phyloP scores from a whole-genome alignment of 2,329 filamentous ascomycete genomes.

The Trichoderma guizhouense region DNA sequence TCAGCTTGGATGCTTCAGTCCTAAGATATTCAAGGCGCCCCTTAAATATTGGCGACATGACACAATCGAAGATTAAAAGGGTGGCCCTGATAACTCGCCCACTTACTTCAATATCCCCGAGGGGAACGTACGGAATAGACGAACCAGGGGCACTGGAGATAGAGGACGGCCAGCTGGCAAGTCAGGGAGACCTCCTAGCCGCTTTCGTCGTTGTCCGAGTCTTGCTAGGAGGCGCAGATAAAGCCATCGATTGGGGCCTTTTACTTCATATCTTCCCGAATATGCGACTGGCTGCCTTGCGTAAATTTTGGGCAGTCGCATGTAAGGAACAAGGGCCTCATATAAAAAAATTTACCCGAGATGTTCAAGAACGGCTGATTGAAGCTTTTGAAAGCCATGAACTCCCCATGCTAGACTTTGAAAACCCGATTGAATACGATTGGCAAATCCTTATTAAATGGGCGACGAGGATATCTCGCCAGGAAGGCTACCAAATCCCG shows the following conservation, averaged over 20 bases:
- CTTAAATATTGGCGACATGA: not conserved
- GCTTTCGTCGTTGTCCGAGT: conserved; percentile 57
- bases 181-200: conserved; percentile 43
- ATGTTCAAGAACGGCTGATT: conserved; percentile 65
- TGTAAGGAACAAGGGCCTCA: conserved; percentile 49
- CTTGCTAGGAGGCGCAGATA: conserved; percentile 58
- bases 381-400: conserved; percentile 62
- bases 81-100: conserved; percentile 30
- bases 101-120: conserved; percentile 27
- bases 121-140: not conserved
- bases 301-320: conserved; percentile 54
- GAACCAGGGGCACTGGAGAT: not conserved
- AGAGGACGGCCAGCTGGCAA: conserved; percentile 20
- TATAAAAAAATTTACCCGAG: conserved; percentile 52
- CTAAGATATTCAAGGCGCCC: not conserved
- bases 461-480: conserved; percentile 53
- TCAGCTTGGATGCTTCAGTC: not conserved
- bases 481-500: conserved; percentile 49
- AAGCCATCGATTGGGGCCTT: conserved; percentile 59
- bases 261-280: conserved; percentile 54
- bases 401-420: conserved; percentile 60
- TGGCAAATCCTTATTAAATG: conserved; percentile 66
- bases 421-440: conserved; percentile 62
- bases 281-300: conserved; percentile 48
- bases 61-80: conserved; percentile 26